A percentile compares a stretch with the other conserved stretches of the same genome.
These are phyloP conservation scores for Eruca vesicaria DNA, from an alignment of 441 rosid species.

Conservation along the genomic window DNA sequence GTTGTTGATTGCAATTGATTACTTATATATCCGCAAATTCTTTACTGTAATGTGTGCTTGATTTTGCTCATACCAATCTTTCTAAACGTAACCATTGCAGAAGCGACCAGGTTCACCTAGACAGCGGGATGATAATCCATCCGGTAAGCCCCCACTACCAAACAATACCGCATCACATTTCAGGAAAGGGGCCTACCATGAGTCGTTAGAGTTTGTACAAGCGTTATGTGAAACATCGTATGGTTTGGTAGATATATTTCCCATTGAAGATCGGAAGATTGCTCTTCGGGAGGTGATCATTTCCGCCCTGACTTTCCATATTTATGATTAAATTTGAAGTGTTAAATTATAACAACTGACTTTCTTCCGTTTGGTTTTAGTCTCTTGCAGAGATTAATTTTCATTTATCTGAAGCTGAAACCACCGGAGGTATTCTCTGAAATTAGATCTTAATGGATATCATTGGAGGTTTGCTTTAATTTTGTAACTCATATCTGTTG, in stretches of 20 bases:
- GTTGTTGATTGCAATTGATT: conserved; percentile 5
- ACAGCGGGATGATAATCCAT: conserved; percentile 68
- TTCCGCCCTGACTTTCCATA: conserved; percentile 25
- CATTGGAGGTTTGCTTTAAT: conserved; percentile 16
- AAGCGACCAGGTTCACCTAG: conserved; percentile 87
- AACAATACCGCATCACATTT: conserved; percentile 68
- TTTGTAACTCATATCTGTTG: conserved; percentile 11
- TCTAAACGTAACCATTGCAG: conserved; percentile 41
- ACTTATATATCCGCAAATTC: not conserved
- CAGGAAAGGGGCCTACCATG: conserved; percentile 90
- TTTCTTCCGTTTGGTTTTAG: conserved; percentile 47
- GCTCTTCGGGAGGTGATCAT: conserved; percentile 82
- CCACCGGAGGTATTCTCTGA: conserved; percentile 69
- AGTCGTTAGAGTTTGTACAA: conserved; percentile 93
- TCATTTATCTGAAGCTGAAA: conserved; percentile 78
- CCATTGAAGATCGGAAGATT: conserved; percentile 93
- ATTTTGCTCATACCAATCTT: conserved; percentile 22
- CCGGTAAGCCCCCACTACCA: conserved; percentile 81
- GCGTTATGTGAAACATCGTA: conserved; percentile 93
- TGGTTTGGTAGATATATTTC: conserved; percentile 94
- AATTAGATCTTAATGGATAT: conserved; percentile 9
- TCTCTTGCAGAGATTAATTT: conserved; percentile 89
- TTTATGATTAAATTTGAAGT: conserved; percentile 13
- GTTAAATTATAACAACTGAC: conserved; percentile 23
- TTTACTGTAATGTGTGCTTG: conserved; percentile 13